These are phyloP conservation scores for Draba incana DNA, from an alignment of 345 rosid genomes.

Conservation along the genomic window DNA sequence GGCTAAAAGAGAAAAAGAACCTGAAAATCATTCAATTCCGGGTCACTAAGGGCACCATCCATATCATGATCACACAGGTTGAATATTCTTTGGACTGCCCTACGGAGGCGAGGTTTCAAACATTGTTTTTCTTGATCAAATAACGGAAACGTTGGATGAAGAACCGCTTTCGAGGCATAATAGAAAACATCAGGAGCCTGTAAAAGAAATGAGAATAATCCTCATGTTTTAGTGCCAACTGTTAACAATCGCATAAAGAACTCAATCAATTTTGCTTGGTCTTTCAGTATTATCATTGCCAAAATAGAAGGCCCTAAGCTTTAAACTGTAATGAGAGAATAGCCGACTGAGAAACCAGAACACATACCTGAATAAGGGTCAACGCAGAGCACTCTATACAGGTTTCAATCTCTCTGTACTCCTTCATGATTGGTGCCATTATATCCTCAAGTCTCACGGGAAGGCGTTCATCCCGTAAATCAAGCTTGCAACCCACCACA, in stretches of 20 bases:
- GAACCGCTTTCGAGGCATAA: slow-evolving; percentile 80
- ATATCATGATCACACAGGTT: slow-evolving; percentile 70
- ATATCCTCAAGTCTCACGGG: slow-evolving; percentile 61
- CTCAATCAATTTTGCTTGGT: not conserved
- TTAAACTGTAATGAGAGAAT: not conserved
- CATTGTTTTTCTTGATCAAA: slow-evolving; percentile 77
- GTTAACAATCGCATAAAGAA: slow-evolving; percentile 3
- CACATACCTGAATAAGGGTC: slow-evolving; percentile 66
- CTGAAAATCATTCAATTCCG: slow-evolving; percentile 86
- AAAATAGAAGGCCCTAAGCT: slow-evolving; percentile 7
- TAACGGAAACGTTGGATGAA: slow-evolving; percentile 80
- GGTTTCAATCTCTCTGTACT: slow-evolving; percentile 81
- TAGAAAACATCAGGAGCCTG: slow-evolving; percentile 90
- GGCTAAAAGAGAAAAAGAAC: slow-evolving; percentile 41
- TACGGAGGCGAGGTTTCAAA: slow-evolving; percentile 68
- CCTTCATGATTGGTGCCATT: slow-evolving; percentile 83
- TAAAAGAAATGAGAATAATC: slow-evolving; percentile 14
- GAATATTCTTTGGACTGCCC: slow-evolving; percentile 81
- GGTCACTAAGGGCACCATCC: slow-evolving; percentile 83
- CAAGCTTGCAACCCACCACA: slow-evolving; percentile 89
- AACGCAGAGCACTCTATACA: slow-evolving; percentile 85
- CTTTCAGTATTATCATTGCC: not conserved
- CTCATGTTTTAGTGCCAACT: not conserved
- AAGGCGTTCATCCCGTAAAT: slow-evolving; percentile 65
- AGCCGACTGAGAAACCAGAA: not conserved